Evolutionary conservation across 2,329 filamentous ascomycete species (phyloP).

Genomic region (Exophiala alcalophila): DNA sequence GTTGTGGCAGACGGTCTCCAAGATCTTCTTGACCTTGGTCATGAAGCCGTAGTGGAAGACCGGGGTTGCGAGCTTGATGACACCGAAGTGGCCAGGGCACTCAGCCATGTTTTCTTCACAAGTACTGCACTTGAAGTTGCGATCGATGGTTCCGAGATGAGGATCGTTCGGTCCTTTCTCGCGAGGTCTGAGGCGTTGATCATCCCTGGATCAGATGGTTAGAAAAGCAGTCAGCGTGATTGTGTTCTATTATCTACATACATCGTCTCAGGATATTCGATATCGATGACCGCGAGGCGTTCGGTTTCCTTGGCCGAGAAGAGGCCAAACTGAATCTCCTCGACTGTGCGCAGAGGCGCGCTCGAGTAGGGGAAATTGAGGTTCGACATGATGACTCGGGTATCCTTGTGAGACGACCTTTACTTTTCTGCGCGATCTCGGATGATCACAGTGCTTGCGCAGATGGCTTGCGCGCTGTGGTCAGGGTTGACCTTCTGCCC

Average conservation of each 20-base stretch:
- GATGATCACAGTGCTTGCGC: constrained; percentile 26
- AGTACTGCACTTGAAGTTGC: constrained; percentile 91
- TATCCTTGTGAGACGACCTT: constrained; percentile 28
- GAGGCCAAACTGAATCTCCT: constrained; percentile 98
- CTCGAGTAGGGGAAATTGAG: constrained; percentile 86
- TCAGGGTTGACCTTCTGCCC: constrained; percentile 30
- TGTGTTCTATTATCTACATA: constrained; percentile 33
- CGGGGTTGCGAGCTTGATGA: constrained; percentile 94
- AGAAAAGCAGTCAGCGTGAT: constrained; percentile 23
- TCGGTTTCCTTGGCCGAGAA: constrained; percentile 98
- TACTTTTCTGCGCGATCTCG: constrained; percentile 19
- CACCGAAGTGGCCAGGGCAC: constrained; percentile 96
- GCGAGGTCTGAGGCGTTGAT: constrained; percentile 84
- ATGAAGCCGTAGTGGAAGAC: constrained; percentile 96
- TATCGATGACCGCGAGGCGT: constrained; percentile 94
- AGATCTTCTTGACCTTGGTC: constrained; percentile 97
- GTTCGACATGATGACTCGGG: constrained; percentile 74
- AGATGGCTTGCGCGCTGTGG: constrained; percentile 24
- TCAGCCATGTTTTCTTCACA: constrained; percentile 94
- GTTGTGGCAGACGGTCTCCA: constrained; percentile 98
- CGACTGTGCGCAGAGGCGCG: constrained; percentile 93
- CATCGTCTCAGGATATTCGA: constrained; percentile 99
- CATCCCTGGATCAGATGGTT: constrained; percentile 56
- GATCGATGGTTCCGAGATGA: constrained; percentile 91
- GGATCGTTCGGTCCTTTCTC: constrained; percentile 93